Conservation (phyloP, 2,329 filamentous ascomycete genomes). For the Diaporthe caulivora region DNA sequence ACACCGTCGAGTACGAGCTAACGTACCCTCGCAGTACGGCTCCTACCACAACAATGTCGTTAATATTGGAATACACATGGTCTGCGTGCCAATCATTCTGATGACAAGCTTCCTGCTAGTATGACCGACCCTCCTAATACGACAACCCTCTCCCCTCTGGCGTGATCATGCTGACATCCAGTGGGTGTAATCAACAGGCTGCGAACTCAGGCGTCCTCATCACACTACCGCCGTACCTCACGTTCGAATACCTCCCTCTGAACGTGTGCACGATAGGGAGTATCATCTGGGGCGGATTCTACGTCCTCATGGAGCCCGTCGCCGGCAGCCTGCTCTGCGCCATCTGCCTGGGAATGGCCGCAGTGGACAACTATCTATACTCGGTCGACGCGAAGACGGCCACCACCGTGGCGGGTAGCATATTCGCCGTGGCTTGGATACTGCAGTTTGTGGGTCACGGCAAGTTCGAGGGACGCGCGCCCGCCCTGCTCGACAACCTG, state of each 20-base stretch:
- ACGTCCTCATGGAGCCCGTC: constrained; percentile 93
- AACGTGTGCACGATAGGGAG: constrained; percentile 76
- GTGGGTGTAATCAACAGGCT: constrained; percentile 55
- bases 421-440: constrained; percentile 85
- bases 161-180: constrained; percentile 11
- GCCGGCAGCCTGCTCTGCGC: constrained; percentile 84
- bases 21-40: constrained; percentile 73
- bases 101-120: constrained; percentile 80
- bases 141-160: neutral
- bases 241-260: constrained; percentile 74
- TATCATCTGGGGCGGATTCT: constrained; percentile 80
- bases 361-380: constrained; percentile 80
- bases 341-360: constrained; percentile 81
- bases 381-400: constrained; percentile 63
- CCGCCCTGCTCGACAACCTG: constrained; percentile 90
- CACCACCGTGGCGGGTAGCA: constrained; percentile 70
- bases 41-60: constrained; percentile 84
- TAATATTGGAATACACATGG: constrained; percentile 84
- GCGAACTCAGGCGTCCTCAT: constrained; percentile 74
- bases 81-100: constrained; percentile 82
- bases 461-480: constrained; percentile 87
- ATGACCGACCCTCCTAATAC: constrained; percentile 49
- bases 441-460: constrained; percentile 94
- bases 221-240: constrained; percentile 75
- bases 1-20: neutral